Conservation (phyloP, 2,329 filamentous ascomycete genomes). For the Colletotrichum sp. region DNA sequence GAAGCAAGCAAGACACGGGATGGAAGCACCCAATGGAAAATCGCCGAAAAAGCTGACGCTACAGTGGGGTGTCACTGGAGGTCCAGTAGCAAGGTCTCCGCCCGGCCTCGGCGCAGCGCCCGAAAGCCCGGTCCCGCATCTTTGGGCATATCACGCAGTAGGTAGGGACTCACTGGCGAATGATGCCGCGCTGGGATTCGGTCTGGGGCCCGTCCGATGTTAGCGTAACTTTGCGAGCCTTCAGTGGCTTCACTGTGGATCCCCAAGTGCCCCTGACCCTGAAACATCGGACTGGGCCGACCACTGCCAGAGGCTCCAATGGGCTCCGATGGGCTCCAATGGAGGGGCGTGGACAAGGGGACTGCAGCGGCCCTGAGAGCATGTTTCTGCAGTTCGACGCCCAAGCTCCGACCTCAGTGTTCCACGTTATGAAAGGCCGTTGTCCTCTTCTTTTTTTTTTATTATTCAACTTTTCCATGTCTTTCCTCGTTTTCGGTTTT, state of each 20-base stretch:
- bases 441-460: neutral
- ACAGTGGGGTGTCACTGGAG: neutral
- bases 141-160: neutral
- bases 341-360: neutral
- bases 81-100: neutral
- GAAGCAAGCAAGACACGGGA: neutral
- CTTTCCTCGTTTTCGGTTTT: neutral
- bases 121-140: conserved; percentile 6
- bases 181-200: neutral
- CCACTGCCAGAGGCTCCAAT: neutral
- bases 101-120: conserved; percentile 4
- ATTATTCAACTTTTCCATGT: neutral
- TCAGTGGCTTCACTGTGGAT: neutral
- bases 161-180: neutral
- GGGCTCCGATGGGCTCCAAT: neutral
- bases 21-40: neutral
- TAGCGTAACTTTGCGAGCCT: neutral
- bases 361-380: neutral
- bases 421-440: neutral
- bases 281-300: conserved; percentile 22
- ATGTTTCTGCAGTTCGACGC: conserved; percentile 13
- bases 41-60: neutral
- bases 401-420: conserved; percentile 13
- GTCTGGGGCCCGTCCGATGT: conserved; percentile 10
- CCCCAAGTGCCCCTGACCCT: conserved; percentile 16